A percentile compares a stretch with the other conserved stretches of the same genome.
Conservation (phyloP, 2,329 filamentous ascomycete species). For the Sporothrix inflata region DNA sequence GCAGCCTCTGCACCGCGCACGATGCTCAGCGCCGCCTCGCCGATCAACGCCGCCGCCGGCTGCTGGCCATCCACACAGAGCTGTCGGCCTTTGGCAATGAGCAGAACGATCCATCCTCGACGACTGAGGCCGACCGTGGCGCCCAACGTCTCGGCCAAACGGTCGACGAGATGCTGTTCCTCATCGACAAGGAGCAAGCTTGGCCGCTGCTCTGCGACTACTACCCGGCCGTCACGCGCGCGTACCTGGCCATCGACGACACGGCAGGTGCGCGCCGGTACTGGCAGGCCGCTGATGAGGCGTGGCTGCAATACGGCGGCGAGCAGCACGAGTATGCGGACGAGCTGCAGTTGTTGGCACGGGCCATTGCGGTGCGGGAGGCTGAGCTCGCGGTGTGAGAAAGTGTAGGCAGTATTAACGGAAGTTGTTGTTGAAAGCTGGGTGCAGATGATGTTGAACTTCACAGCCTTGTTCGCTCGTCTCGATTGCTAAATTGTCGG, state of each 20-base stretch:
- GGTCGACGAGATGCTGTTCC: slow-evolving; percentile 4
- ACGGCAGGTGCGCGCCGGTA: background rate
- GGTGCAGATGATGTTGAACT: background rate
- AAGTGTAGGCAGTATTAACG: background rate
- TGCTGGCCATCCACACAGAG: slow-evolving; percentile 1
- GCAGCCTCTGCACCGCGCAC: background rate
- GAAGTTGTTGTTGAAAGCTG: background rate
- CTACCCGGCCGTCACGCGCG: background rate
- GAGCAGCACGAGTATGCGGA: background rate
- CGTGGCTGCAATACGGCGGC: background rate
- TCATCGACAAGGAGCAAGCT: background rate
- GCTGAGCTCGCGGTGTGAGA: background rate
- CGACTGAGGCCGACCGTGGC: background rate
- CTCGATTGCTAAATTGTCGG: background rate
- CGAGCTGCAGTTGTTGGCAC: background rate
- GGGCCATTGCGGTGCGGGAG: background rate
- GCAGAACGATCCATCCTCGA: background rate
- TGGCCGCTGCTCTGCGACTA: background rate
- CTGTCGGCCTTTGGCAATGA: background rate
- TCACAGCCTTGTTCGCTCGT: background rate
- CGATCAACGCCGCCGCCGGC: background rate
- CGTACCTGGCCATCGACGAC: background rate
- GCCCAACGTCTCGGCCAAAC: background rate
- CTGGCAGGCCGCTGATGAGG: background rate
- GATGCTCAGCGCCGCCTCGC: slow-evolving; percentile 3